A percentile compares a stretch with the other conserved stretches of the same genome.
Conservation (phyloP, 2,329 filamentous ascomycete genomes). For the Alternaria brassicae region DNA sequence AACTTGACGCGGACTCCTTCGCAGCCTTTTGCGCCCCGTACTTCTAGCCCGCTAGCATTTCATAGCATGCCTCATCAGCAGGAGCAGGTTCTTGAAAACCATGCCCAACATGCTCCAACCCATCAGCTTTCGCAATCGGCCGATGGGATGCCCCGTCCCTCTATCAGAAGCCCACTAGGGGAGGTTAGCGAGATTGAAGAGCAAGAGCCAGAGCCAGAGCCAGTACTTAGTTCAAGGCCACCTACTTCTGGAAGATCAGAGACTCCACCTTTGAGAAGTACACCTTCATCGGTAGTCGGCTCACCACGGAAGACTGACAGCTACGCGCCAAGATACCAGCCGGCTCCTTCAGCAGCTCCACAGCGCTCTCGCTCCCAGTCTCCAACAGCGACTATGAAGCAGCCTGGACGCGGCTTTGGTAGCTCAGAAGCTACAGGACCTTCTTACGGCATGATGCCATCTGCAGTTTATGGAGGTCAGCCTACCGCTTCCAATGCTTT, state of each 20-base stretch:
- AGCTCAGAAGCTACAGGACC: constrained; percentile 62
- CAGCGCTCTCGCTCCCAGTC: constrained; percentile 65
- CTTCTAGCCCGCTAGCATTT: constrained; percentile 69
- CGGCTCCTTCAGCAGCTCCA: constrained; percentile 19
- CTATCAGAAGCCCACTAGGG: constrained; percentile 41
- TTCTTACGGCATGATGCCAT: constrained; percentile 56
- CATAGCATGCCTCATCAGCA: constrained; percentile 50
- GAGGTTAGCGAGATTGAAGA: constrained; percentile 45
- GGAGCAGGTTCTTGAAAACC: constrained; percentile 20
- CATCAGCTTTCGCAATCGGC: constrained; percentile 41
- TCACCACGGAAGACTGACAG: constrained; percentile 51
- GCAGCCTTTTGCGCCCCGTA: constrained; percentile 67
- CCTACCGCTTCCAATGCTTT: constrained; percentile 11
- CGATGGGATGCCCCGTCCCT: constrained; percentile 33
- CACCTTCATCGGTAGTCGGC: constrained; percentile 43
- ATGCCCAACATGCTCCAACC: constrained; percentile 16
- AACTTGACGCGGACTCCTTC: constrained; percentile 47
- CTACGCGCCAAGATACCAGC: constrained; percentile 61
- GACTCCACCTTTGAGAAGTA: constrained; percentile 45
- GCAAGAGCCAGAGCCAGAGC: constrained; percentile 30
- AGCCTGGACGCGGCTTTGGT: constrained; percentile 51
- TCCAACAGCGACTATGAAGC: constrained; percentile 62
- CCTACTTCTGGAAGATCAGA: constrained; percentile 36
- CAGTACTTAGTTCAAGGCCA: constrained; percentile 22
- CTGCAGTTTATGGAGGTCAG: constrained; percentile 47